phyloP scores from a whole-genome alignment of 1,284 basidiomycete genomes.

The Cutaneotrichosporon sp. region DNA sequence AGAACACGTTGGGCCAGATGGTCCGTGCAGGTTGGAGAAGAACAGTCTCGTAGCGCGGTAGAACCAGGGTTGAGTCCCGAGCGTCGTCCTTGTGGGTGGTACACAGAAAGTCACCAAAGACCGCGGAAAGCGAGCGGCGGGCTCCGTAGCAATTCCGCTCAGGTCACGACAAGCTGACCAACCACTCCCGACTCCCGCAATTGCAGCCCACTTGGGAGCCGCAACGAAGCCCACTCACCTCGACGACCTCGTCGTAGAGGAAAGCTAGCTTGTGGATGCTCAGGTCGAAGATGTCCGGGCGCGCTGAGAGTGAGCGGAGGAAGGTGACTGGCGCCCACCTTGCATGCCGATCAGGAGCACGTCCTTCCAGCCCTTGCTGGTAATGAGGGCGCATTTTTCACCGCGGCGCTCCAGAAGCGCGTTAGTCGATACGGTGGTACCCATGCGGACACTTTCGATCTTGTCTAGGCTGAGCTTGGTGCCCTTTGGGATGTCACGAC shows the following conservation, averaged over 20 bases:
- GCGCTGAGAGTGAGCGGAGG: conserved; percentile 37
- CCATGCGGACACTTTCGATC: conserved; percentile 47
- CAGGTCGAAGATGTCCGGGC: conserved; percentile 81
- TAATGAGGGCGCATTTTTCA: conserved; percentile 86
- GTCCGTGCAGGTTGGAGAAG: not conserved
- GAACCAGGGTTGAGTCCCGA: not conserved
- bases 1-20: not conserved
- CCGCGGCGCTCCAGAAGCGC: conserved; percentile 93
- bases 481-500: conserved; percentile 65
- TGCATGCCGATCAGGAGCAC: conserved; percentile 44
- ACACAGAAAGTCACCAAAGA: not conserved
- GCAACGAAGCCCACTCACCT: conserved; percentile 57
- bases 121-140: conserved; percentile 3
- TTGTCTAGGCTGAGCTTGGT: conserved; percentile 56
- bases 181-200: not conserved
- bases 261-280: conserved; percentile 77
- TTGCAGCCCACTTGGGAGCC: not conserved
- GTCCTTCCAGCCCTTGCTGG: conserved; percentile 72
- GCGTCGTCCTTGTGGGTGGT: not conserved
- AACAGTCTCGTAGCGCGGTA: not conserved
- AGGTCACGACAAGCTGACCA: not conserved
- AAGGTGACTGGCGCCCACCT: conserved; percentile 24
- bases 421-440: conserved; percentile 76
- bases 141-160: conserved; percentile 1
- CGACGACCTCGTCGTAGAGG: conserved; percentile 77